Evolutionary conservation across 1,139 yeast genomes (phyloP).

Genomic region (Petasospora rhodanensis): DNA sequence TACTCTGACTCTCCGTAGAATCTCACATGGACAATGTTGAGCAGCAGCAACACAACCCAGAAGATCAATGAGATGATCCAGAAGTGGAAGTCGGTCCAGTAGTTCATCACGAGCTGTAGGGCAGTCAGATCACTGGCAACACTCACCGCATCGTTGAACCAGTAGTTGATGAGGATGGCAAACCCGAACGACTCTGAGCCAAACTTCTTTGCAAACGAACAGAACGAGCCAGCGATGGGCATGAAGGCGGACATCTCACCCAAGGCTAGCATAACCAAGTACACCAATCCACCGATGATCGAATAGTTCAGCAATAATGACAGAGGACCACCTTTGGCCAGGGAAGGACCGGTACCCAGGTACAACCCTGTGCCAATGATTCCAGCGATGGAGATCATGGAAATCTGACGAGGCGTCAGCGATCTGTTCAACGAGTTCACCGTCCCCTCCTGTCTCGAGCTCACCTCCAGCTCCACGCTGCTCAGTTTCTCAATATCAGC

Average conservation of each 20-base stretch:
- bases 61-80: slow-evolving; percentile 55
- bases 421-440: slow-evolving; percentile 19
- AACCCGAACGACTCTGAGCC: slow-evolving; percentile 61
- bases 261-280: slow-evolving; percentile 52
- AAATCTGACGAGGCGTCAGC: slow-evolving; percentile 18
- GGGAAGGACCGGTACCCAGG: slow-evolving; percentile 58
- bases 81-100: slow-evolving; percentile 59
- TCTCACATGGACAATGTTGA: slow-evolving; percentile 52
- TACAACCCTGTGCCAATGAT: slow-evolving; percentile 54
- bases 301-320: slow-evolving; percentile 54
- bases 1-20: slow-evolving; percentile 65
- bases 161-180: slow-evolving; percentile 57
- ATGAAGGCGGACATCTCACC: slow-evolving; percentile 64
- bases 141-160: slow-evolving; percentile 47
- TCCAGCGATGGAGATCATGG: slow-evolving; percentile 20
- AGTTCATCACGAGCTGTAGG: slow-evolving; percentile 38
- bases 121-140: slow-evolving; percentile 40
- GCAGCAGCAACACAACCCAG: slow-evolving; percentile 48
- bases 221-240: slow-evolving; percentile 65
- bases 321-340: slow-evolving; percentile 61
- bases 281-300: slow-evolving; percentile 56
- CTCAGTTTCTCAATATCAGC: too few species aligned
- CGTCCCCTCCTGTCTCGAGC: slow-evolving; percentile 9
- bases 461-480: too few species aligned
- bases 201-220: slow-evolving; percentile 54